Base-by-base conservation (phyloP, 2,329 filamentous ascomycete genomes). In the Huntiella moniliformis region DNA sequence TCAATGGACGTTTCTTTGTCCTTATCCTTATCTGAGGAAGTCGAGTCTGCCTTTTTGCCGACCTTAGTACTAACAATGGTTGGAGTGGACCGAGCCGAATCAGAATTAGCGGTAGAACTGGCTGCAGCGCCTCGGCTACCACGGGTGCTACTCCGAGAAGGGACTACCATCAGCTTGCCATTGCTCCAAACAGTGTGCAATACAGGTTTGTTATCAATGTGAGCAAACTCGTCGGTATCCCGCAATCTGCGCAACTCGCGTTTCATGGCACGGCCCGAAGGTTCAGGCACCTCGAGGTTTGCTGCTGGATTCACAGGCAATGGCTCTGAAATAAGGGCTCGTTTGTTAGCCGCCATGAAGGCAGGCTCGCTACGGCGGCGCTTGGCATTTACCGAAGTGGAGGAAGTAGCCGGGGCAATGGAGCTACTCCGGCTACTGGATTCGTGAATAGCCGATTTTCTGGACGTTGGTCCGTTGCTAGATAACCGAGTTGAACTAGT, bases 111-210 rank as follows among this genome's bases (percentile, higher is more conserved):
- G 17, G 38, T 38, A 18, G 38, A n/a, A 4, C 36, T 22, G 4
- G 38, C 13, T 4, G 18, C 43, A 28, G 6, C 22, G 16, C 15
- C 16, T 11, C 33, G 35, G 7, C 61, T 61, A 4, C 61, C 61
- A 37, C 64, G 61, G 34, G 61, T 57, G 1, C 60, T 55, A 2
- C 61, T 56, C 35, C 61, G 62, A 43, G 64, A 64, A 48, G 64
- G 64, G 35, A 48, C 13, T 4, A 68, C 63, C 36, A 79, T 61
- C 47, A 67, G 70, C 56, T 79, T 79, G 47, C 75, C 75, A 52
- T 78, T 79, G 53, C 71, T 72, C 75, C 75, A 79, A 18, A 75
- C 66, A 1, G 71, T 76, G 52, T 71, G 65, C 5, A 71, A 38
- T 3, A 79, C 67, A 4, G 73, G 73, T 44, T 67, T 62, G 11